Evolutionary conservation across 352 stramenopile species (phyloP).

Genomic region (Globisporangium camurandrum): DNA sequence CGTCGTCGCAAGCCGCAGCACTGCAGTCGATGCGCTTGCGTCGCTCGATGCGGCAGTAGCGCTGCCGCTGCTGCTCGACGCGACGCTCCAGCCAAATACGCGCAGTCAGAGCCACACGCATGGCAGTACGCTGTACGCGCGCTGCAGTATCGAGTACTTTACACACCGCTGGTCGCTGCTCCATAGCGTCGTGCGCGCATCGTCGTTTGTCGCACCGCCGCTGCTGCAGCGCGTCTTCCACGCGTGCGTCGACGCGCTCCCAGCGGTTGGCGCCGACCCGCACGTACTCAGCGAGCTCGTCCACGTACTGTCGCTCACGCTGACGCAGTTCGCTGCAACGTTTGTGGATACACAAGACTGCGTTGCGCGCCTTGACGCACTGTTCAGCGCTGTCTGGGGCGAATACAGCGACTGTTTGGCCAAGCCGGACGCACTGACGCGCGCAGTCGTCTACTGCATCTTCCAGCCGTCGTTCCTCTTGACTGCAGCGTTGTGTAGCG

Average conservation of each 20-base stretch:
- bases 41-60: slow-evolving; percentile 27
- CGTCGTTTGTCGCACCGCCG: slow-evolving; percentile 36
- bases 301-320: slow-evolving; percentile 43
- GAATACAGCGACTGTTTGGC: slow-evolving; percentile 63
- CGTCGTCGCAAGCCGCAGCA: slow-evolving; percentile 20
- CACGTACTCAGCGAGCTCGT: slow-evolving; percentile 58
- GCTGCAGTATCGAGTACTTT: slow-evolving; percentile 32
- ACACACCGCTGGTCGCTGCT: slow-evolving; percentile 52
- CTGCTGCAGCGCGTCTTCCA: slow-evolving; percentile 31
- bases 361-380: slow-evolving; percentile 21
- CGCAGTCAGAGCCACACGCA: background rate
- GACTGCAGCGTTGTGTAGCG: slow-evolving; percentile 9
- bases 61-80: slow-evolving; percentile 26
- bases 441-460: slow-evolving; percentile 53
- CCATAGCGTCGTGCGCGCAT: slow-evolving; percentile 34
- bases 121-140: slow-evolving; percentile 13
- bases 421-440: slow-evolving; percentile 61
- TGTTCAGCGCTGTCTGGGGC: slow-evolving; percentile 56
- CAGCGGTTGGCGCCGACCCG: slow-evolving; percentile 47
- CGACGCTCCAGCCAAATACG: slow-evolving; percentile 15
- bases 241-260: slow-evolving; percentile 40
- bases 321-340: slow-evolving; percentile 35
- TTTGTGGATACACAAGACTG: slow-evolving; percentile 18
- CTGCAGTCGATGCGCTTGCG: slow-evolving; percentile 23
- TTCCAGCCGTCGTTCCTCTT: slow-evolving; percentile 69